These are phyloP conservation scores for Phylloboletellus chloephorus DNA, from an alignment of 1,284 basidiomycete genomes.

Conservation along the genomic window DNA sequence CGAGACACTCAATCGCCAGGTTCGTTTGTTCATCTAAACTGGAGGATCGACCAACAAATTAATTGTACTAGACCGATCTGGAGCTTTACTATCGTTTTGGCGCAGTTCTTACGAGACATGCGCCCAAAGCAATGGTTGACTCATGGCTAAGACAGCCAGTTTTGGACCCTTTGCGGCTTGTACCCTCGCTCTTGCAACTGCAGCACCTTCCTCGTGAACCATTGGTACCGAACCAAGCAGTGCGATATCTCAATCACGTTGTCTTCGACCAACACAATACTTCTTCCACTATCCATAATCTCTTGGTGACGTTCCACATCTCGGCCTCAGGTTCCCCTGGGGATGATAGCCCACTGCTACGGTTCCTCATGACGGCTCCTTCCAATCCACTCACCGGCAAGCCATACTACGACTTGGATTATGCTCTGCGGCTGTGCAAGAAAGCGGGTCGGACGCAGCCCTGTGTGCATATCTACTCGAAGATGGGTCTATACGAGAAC, in stretches of 20 bases:
- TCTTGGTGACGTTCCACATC: constrained; percentile 85
- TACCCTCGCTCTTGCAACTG: constrained; percentile 85
- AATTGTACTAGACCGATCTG: constrained; percentile 54
- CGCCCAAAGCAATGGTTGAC: constrained; percentile 86
- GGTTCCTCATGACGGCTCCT: constrained; percentile 83
- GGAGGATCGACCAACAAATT: background rate
- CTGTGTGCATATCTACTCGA: constrained; percentile 95
- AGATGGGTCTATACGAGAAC: constrained; percentile 96
- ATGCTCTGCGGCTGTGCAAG: constrained; percentile 90
- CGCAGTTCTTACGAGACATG: constrained; percentile 80
- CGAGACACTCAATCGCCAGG: constrained; percentile 82
- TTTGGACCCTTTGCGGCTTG: constrained; percentile 79
- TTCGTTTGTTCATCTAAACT: constrained; percentile 28
- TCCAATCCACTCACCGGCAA: constrained; percentile 77
- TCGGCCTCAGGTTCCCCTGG: constrained; percentile 37
- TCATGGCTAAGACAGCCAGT: constrained; percentile 82
- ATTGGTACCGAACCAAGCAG: constrained; percentile 74
- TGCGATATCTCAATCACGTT: constrained; percentile 83
- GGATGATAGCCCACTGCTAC: constrained; percentile 78
- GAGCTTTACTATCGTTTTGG: constrained; percentile 94
- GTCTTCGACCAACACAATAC: constrained; percentile 77
- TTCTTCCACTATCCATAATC: constrained; percentile 88
- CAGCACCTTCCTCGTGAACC: constrained; percentile 68
- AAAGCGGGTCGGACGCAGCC: constrained; percentile 77
- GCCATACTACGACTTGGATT: constrained; percentile 96